A percentile compares a stretch with the other conserved stretches of the same genome.
Evolutionary conservation across 1,284 basidiomycete genomes (phyloP).

Genomic region (Cutaneotrichosporon curvatum): DNA sequence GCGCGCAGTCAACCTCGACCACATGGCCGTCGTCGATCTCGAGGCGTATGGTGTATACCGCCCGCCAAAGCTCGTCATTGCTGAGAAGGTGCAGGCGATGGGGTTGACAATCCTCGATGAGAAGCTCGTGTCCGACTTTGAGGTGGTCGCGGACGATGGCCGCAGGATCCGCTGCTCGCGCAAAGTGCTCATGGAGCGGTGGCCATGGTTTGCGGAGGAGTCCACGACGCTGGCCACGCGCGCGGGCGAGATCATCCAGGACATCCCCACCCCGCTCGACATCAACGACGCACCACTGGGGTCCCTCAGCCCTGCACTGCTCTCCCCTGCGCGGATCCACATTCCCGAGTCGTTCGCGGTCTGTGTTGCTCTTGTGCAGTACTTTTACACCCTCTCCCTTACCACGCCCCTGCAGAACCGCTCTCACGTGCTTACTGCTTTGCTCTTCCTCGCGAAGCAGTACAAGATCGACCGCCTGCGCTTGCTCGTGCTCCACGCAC

Average conservation of each 20-base stretch:
- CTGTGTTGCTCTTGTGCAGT: constrained; percentile 80
- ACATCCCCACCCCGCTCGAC: constrained; percentile 24
- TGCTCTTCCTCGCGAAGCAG: constrained; percentile 74
- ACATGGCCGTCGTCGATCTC: constrained; percentile 80
- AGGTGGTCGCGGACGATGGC: constrained; percentile 84
- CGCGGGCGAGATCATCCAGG: constrained; percentile 19
- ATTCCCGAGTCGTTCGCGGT: constrained; percentile 85
- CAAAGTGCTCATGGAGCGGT: constrained; percentile 71
- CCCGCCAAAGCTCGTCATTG: constrained; percentile 63
- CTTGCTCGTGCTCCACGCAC: constrained; percentile 75
- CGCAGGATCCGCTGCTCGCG: constrained; percentile 73
- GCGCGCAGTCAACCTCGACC: constrained; percentile 80
- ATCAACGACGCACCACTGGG: constrained; percentile 36
- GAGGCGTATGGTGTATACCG: constrained; percentile 91
- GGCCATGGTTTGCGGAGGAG: constrained; percentile 87
- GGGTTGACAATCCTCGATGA: constrained; percentile 73
- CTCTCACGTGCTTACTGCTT: constrained; percentile 76
- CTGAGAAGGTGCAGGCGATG: constrained; percentile 57
- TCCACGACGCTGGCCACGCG: constrained; percentile 40
- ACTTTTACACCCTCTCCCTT: constrained; percentile 79
- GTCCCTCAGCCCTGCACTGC: constrained; percentile 33
- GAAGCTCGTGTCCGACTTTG: constrained; percentile 70
- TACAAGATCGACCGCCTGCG: constrained; percentile 73
- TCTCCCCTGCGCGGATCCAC: constrained; percentile 60
- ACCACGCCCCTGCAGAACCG: constrained; percentile 84